A percentile compares a stretch with the other conserved stretches of the same genome.
phyloP scores from a whole-genome alignment of 352 stramenopile species.

The Thalassiosira mediterranea region DNA sequence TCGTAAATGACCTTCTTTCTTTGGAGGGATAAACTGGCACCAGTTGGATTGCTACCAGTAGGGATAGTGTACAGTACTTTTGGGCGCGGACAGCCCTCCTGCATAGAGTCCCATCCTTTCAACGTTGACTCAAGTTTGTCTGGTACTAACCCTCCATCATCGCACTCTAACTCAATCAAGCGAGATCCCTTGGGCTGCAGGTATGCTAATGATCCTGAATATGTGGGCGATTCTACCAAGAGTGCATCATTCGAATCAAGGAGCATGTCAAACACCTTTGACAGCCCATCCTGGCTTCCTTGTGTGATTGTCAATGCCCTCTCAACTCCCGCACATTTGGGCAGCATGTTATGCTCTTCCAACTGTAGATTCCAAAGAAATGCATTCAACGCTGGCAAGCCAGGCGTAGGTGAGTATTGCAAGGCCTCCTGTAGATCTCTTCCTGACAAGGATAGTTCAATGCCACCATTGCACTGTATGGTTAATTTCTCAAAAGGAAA shows the following conservation, averaged over 20 bases:
- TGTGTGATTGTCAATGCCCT: constrained; percentile 48
- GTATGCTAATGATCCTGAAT: constrained; percentile 69
- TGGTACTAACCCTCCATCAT: constrained; percentile 64
- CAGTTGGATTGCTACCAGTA: constrained; percentile 74
- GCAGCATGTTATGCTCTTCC: constrained; percentile 55
- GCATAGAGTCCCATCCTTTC: constrained; percentile 27
- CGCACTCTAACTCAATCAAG: constrained; percentile 59
- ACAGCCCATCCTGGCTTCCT: constrained; percentile 74
- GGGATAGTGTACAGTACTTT: constrained; percentile 78
- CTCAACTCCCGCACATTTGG: not conserved
- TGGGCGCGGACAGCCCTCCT: constrained; percentile 38
- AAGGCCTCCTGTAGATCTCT: constrained; percentile 52
- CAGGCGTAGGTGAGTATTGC: constrained; percentile 73
- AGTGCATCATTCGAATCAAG: constrained; percentile 58
- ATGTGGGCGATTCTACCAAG: constrained; percentile 74
- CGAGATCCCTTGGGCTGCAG: constrained; percentile 59
- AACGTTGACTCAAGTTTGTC: constrained; percentile 47
- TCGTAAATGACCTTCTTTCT: constrained; percentile 65
- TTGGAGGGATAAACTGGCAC: constrained; percentile 58
- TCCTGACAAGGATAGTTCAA: constrained; percentile 42
- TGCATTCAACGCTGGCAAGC: constrained; percentile 58
- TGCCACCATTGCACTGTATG: constrained; percentile 9
- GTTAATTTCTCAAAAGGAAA: constrained; percentile 60
- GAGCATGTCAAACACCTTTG: constrained; percentile 81
- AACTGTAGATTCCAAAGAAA: constrained; percentile 58